phyloP scores from a whole-genome alignment of 1,284 basidiomycete species.

The Fomitopsis schrenkii region DNA sequence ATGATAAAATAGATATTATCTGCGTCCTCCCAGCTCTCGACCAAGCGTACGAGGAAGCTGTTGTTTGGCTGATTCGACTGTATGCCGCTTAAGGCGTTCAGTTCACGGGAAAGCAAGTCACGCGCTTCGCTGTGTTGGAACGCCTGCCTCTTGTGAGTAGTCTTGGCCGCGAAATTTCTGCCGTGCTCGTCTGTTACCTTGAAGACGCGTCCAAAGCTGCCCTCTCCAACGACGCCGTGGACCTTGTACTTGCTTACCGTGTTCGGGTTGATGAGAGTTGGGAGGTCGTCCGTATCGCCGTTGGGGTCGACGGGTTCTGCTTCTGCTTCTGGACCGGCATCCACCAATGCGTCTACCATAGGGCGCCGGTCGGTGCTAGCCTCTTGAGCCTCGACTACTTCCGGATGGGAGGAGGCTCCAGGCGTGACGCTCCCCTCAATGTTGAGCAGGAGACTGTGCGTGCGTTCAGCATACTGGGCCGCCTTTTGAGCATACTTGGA shows the following conservation, averaged over 20 bases:
- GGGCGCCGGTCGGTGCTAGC: too few species aligned
- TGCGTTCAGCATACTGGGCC: too few species aligned
- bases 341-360: too few species aligned
- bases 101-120: neutral
- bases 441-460: too few species aligned
- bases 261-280: neutral
- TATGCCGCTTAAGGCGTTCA: neutral
- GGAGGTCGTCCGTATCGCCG: too few species aligned
- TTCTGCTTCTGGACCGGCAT: too few species aligned
- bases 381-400: too few species aligned
- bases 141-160: conserved; percentile 1
- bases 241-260: neutral
- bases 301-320: too few species aligned
- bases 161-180: conserved; percentile 6
- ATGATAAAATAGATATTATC: conserved; percentile 20
- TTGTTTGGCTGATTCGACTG: neutral
- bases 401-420: too few species aligned
- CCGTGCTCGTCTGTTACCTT: neutral
- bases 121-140: neutral
- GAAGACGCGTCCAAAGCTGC: neutral
- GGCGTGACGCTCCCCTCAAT: too few species aligned
- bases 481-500: too few species aligned
- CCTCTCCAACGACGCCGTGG: neutral
- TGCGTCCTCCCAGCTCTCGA: conserved; percentile 19
- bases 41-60: conserved; percentile 6